Conservation (phyloP, 805 yeast species). For the Candida michaelii region DNA sequence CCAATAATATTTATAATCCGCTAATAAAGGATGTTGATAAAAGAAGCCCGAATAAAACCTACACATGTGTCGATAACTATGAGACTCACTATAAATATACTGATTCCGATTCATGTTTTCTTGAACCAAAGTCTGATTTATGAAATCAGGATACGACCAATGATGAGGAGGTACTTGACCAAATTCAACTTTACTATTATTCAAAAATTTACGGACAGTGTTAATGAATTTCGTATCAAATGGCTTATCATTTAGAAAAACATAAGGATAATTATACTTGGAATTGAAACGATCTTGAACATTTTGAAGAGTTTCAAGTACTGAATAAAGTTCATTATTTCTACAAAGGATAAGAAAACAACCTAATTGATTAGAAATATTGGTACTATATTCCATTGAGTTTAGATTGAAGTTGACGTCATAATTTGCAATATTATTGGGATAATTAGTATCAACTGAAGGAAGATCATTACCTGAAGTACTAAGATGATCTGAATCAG, state of each 20-base stretch:
- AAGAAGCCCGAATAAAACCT: conserved; percentile 55
- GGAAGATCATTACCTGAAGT: too few species aligned
- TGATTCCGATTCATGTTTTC: conserved; percentile 3
- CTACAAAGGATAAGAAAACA: conserved; percentile 65
- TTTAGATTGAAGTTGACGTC: too few species aligned
- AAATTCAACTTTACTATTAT: conserved; percentile 57
- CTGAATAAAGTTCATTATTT: conserved; percentile 58
- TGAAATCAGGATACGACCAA: conserved; percentile 71
- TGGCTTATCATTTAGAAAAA: conserved; percentile 68
- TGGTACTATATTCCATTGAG: too few species aligned
- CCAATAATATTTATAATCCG: conserved; percentile 70
- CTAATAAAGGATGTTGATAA: conserved; percentile 56
- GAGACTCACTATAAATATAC: conserved; percentile 55
- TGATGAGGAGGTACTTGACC: conserved; percentile 61
- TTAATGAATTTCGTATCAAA: conserved; percentile 58
- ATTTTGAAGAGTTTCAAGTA: conserved; percentile 59
- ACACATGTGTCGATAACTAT: conserved; percentile 72
- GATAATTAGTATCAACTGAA: too few species aligned
- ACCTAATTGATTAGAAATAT: background rate
- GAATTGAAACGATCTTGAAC: conserved; percentile 68
- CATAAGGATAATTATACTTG: conserved; percentile 71
- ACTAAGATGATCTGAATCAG: too few species aligned
- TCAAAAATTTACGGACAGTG: conserved; percentile 49
- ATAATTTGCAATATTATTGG: too few species aligned
- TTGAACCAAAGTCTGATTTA: conserved; percentile 40